Evolutionary conservation across 179 eudicot species (phyloP).

Genomic region (Spergularia azorica): DNA sequence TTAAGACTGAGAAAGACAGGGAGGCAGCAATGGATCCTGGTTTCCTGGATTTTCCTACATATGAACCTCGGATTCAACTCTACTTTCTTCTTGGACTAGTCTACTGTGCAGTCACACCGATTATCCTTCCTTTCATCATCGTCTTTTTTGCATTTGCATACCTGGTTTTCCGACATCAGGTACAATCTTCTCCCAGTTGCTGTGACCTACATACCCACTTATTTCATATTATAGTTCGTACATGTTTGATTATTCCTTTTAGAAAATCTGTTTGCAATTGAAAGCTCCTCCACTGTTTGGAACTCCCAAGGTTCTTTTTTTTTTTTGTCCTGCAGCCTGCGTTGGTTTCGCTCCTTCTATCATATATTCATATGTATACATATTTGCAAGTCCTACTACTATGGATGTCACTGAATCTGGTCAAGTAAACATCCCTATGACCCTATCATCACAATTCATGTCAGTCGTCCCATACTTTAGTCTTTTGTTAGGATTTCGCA

Average conservation of each 20-base stretch:
- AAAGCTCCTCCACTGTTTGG: not conserved
- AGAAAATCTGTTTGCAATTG: not conserved
- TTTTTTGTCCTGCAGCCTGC: too few species aligned
- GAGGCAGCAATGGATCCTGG: conserved; percentile 60
- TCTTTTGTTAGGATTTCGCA: too few species aligned
- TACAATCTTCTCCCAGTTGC: conserved; percentile 19
- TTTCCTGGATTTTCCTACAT: conserved; percentile 40
- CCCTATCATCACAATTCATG: too few species aligned
- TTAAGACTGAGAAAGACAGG: conserved; percentile 49
- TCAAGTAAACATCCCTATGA: too few species aligned
- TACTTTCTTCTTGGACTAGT: conserved; percentile 50
- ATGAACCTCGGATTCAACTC: conserved; percentile 55
- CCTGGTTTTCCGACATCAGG: conserved; percentile 57
- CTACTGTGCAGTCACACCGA: conserved; percentile 43
- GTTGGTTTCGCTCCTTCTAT: too few species aligned
- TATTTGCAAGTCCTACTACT: too few species aligned
- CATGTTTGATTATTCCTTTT: not conserved
- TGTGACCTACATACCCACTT: not conserved
- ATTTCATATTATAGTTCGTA: conserved; percentile 1
- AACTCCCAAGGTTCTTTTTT: too few species aligned
- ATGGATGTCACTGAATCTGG: too few species aligned
- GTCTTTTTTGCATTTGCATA: conserved; percentile 50
- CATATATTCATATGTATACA: too few species aligned
- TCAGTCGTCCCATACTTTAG: too few species aligned
- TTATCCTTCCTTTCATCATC: conserved; percentile 51